A percentile compares a stretch with the other conserved stretches of the same genome.
Conservation (phyloP, 2,329 filamentous ascomycete genomes). For the Fonsecaea erecta region DNA sequence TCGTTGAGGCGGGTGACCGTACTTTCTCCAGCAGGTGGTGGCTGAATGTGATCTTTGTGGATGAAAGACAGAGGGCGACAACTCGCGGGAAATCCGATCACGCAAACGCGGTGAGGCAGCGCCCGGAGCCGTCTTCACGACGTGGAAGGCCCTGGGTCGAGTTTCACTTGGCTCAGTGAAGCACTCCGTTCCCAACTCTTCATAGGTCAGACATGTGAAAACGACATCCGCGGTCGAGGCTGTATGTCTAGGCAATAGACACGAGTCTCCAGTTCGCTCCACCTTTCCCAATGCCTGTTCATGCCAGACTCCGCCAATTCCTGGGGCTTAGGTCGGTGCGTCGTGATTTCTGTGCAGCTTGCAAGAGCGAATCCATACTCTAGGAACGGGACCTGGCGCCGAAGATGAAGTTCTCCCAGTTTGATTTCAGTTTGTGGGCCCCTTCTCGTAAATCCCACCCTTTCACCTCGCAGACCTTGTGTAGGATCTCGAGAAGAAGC, state of each 20-base stretch:
- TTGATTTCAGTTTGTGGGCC: constrained; percentile 67
- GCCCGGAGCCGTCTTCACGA: background rate
- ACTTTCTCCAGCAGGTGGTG: background rate
- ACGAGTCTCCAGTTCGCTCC: too few relatives aligned
- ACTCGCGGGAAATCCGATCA: background rate
- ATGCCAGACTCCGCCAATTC: background rate
- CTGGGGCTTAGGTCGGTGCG: background rate
- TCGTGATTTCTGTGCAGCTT: background rate
- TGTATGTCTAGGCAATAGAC: background rate
- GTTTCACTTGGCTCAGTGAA: background rate
- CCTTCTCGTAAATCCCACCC: constrained; percentile 77
- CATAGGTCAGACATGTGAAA: background rate
- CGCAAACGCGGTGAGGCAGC: background rate
- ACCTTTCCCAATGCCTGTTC: too few relatives aligned
- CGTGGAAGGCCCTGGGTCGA: background rate
- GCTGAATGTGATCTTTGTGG: background rate
- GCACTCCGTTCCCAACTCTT: background rate
- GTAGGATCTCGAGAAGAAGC: constrained; percentile 73
- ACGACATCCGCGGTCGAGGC: background rate
- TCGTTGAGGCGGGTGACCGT: background rate
- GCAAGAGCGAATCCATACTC: background rate
- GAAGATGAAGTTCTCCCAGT: constrained; percentile 79
- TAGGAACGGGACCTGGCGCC: constrained; percentile 48
- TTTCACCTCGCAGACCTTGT: constrained; percentile 77
- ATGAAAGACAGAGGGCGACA: background rate